Evolutionary conservation across 345 rosid genomes (phyloP), one percentile per base, ranked within the genome.

Genomic region (Salix brachista): DNA sequence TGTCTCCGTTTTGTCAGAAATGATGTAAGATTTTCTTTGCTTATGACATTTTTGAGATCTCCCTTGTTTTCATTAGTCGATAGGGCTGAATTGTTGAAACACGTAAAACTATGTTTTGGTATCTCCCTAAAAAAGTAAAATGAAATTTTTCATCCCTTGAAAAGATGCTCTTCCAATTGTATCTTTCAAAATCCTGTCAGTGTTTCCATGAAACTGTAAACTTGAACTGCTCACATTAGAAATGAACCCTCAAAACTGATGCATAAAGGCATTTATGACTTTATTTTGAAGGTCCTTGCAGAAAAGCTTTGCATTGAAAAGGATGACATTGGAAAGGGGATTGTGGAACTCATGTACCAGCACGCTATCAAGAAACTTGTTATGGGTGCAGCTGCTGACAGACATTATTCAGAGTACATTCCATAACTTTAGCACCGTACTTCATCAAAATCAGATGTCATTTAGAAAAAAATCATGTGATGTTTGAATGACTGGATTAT

Each of bases 371-470:
- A 76, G 82, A 87, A 88, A 85, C 94, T 94, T 83, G 97, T 91
- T 36, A 91, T 94, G 94, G 98, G 98, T 82, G 94, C 92, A 75
- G 96, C 98, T 75, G 85, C 89, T 28, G 90, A 92, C 83, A 92
- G 80, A 78, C 89, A 86, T 76, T 82, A 81, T 81, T 85, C 88
- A 21, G 90, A 62, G 93, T 94, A 83, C 34, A 61, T 34, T 42
- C 14, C 23, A 25, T 21, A 3, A 65, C 21, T 48, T 14, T 14
- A 48, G 2, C 19, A 48, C 17, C 54, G 21, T 17, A 4, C 21
- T 13, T 48, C 54, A 48, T 48, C 54, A 48, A 48, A 16, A 5
- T 48, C 54, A 48, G 54, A 17, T 48, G 54, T 48, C 54, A 48
- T 4, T 48, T 6, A 19, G 19, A 16, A 48, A 4, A 48, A 48